Conservation (phyloP, 2,329 filamentous ascomycete species). For the Colletotrichum neosansevieriae region DNA sequence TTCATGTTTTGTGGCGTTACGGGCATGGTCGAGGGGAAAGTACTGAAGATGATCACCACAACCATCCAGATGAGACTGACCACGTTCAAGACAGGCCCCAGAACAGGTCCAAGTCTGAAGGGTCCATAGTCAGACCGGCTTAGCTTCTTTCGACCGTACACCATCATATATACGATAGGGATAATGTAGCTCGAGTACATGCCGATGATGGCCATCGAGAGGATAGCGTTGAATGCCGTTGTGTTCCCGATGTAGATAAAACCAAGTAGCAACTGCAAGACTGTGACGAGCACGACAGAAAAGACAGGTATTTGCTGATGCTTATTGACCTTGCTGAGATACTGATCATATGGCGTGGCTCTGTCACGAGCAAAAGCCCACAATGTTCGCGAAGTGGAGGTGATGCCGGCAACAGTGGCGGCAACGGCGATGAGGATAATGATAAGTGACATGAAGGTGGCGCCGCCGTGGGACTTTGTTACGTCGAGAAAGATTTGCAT, state of each 20-base stretch:
- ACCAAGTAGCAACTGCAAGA: constrained; percentile 48
- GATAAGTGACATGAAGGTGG: constrained; percentile 48
- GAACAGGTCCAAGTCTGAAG: constrained; percentile 48
- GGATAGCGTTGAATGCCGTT: constrained; percentile 56
- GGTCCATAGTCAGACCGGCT: constrained; percentile 41
- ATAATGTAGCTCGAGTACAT: constrained; percentile 58
- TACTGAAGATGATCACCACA: constrained; percentile 59
- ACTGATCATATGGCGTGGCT: constrained; percentile 50
- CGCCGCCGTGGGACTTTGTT: constrained; percentile 44
- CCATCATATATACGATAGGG: constrained; percentile 52
- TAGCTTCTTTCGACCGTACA: constrained; percentile 48
- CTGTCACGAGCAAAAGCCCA: constrained; percentile 56
- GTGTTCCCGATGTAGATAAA: constrained; percentile 57
- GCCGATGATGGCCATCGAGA: constrained; percentile 56
- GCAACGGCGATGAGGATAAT: constrained; percentile 46
- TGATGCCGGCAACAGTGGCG: constrained; percentile 48
- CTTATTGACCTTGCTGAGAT: constrained; percentile 51
- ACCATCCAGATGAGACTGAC: constrained; percentile 57
- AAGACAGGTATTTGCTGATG: constrained; percentile 51
- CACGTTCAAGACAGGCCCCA: constrained; percentile 54
- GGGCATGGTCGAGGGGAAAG: constrained; percentile 55
- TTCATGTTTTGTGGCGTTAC: constrained; percentile 60
- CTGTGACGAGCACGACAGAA: constrained; percentile 44
- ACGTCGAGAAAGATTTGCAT: constrained; percentile 54
- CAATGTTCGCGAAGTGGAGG: constrained; percentile 52